Percentiles rank a stretch among this genome's conserved stretches.
These are phyloP conservation scores for Sporodiniella umbellata DNA, from an alignment of 371 early-diverging fungal genomes.

Conservation along the genomic window DNA sequence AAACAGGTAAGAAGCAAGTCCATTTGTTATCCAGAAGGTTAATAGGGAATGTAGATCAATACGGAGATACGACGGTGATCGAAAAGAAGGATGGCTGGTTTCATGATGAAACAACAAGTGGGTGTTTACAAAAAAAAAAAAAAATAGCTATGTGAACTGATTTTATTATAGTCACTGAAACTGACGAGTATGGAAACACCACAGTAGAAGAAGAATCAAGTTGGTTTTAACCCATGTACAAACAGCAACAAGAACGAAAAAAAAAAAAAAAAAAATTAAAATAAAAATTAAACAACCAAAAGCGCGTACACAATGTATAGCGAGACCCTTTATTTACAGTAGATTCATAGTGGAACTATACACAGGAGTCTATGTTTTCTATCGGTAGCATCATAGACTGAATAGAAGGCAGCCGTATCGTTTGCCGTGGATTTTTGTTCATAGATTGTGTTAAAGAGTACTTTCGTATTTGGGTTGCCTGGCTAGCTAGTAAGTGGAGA, in stretches of 20 bases:
- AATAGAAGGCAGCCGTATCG: conserved; percentile 14
- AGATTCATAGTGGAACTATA: neutral
- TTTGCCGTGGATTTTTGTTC: neutral
- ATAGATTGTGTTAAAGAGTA: neutral
- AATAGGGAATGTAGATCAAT: conserved; percentile 19
- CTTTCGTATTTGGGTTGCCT: conserved; percentile 33
- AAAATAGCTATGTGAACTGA: neutral
- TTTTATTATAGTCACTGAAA: conserved; percentile 22
- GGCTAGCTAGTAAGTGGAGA: conserved; percentile 37
- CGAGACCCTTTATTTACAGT: neutral
- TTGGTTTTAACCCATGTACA: conserved; percentile 12
- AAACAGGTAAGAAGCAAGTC: conserved; percentile 14
- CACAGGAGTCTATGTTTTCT: neutral
- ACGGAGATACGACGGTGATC: conserved; percentile 31
- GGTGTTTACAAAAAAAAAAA: neutral
- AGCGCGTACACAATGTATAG: neutral
- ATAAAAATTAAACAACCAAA: neutral
- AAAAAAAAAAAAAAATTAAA: neutral
- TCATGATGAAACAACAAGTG: conserved; percentile 27
- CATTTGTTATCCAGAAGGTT: neutral
- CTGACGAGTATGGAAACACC: conserved; percentile 32
- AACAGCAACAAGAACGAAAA: neutral
- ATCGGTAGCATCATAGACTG: conserved; percentile 12
- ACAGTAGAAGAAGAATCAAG: conserved; percentile 16
- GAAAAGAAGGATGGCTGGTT: conserved; percentile 36